These are phyloP conservation scores for Chytriomyces sp. DNA, from an alignment of 192 early-diverging fungal species.

Conservation along the genomic window DNA sequence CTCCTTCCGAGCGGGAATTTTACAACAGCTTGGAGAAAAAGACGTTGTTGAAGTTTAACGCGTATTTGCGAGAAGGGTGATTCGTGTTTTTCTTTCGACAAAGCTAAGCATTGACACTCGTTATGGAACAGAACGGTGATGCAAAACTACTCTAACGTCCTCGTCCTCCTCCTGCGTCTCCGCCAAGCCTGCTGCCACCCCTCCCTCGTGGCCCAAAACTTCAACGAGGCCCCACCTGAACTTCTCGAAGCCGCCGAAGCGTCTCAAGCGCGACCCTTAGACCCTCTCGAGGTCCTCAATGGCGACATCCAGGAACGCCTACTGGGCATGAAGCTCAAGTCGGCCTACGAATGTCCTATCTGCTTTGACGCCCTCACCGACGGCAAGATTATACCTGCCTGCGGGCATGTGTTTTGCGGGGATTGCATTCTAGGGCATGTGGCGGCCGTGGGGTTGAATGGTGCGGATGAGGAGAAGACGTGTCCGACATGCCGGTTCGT, in stretches of 20 bases:
- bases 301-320: slow-evolving; percentile 29
- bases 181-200: slow-evolving; percentile 52
- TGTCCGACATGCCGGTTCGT: slow-evolving; percentile 38
- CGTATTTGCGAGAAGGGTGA: slow-evolving; percentile 38
- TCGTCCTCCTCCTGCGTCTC: slow-evolving; percentile 45
- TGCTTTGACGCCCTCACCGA: slow-evolving; percentile 41
- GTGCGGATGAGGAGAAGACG: slow-evolving; percentile 13
- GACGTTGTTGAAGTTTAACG: slow-evolving; percentile 36
- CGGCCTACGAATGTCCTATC: slow-evolving; percentile 42
- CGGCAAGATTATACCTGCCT: slow-evolving; percentile 27
- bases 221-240: slow-evolving; percentile 24
- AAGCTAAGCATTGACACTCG: neutral
- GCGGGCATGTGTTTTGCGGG: slow-evolving; percentile 44
- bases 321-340: slow-evolving; percentile 27
- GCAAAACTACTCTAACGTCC: slow-evolving; percentile 54
- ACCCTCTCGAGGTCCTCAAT: slow-evolving; percentile 8
- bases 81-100: slow-evolving; percentile 3
- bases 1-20: slow-evolving; percentile 57
- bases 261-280: neutral
- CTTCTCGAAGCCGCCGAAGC: slow-evolving; percentile 2
- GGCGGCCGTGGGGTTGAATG: neutral
- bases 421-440: slow-evolving; percentile 38
- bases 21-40: slow-evolving; percentile 56
- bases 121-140: slow-evolving; percentile 44
- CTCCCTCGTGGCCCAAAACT: slow-evolving; percentile 32